These are phyloP conservation scores for Plantago ovata DNA, from an alignment of 257 asterid genomes.

Conservation along the genomic window DNA sequence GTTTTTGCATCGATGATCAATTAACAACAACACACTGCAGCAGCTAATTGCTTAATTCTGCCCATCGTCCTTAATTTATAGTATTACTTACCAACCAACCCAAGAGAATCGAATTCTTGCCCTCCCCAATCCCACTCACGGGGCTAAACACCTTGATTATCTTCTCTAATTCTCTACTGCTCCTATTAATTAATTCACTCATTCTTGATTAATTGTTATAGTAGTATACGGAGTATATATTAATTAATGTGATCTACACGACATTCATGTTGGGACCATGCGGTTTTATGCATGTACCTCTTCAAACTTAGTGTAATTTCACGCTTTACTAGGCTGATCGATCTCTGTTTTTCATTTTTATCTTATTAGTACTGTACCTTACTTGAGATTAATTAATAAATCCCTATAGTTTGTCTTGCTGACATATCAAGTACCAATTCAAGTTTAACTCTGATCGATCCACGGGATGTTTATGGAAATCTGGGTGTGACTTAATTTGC, in stretches of 20 bases:
- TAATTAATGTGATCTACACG: constrained; percentile 11
- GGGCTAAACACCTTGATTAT: constrained; percentile 13
- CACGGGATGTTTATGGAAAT: no score
- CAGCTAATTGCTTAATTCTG: not conserved
- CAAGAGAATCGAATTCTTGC: constrained; percentile 3
- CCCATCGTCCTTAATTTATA: no score
- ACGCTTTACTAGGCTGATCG: constrained; percentile 1
- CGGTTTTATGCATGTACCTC: constrained; percentile 11
- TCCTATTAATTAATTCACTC: no score
- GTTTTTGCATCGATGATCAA: not conserved
- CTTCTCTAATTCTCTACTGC: not conserved
- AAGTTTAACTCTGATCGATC: no score
- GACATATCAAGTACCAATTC: no score
- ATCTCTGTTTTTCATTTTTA: not conserved
- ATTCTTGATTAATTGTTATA: not conserved
- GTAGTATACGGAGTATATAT: not conserved
- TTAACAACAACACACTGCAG: not conserved
- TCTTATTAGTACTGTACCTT: no score
- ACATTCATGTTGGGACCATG: constrained; percentile 14
- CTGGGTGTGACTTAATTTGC: no score
- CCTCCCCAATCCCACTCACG: constrained; percentile 11
- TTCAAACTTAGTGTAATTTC: not conserved
- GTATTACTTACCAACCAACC: not conserved
- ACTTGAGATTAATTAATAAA: no score
- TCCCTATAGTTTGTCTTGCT: no score